A percentile compares a stretch with the other conserved stretches of the same genome.
Conservation (phyloP, 2,329 filamentous ascomycete species). For the Aspergillus vadensis region DNA sequence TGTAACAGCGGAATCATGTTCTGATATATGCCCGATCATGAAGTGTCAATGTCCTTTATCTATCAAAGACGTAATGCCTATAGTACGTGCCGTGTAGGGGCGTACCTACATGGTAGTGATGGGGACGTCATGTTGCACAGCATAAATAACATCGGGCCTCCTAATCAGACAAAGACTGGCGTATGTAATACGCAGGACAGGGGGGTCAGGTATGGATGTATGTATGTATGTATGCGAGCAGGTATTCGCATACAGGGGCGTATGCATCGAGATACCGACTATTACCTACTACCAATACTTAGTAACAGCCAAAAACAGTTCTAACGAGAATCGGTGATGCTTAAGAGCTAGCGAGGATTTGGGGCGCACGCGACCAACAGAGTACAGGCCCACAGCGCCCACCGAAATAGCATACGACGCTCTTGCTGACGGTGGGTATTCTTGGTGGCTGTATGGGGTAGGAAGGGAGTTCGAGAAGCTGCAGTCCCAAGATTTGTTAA, state of each 20-base stretch:
- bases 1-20: neutral
- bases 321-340: too few species aligned
- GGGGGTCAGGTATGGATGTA: neutral
- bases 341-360: too few species aligned
- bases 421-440: neutral
- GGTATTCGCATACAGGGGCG: neutral
- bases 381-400: neutral
- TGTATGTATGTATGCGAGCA: neutral
- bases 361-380: neutral
- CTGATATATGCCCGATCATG: conserved; percentile 1
- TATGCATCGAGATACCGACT: neutral
- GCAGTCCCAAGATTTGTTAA: neutral
- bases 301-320: too few species aligned
- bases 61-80: neutral
- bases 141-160: neutral
- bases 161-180: neutral
- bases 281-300: neutral
- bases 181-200: neutral
- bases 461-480: neutral
- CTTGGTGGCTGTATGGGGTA: neutral
- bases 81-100: neutral
- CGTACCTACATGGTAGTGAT: neutral
- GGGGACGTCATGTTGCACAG: conserved; percentile 8
- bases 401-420: neutral
- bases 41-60: neutral